Conservation (phyloP, 495 filamentous ascomycete genomes). For the Penicillium nucicola region DNA sequence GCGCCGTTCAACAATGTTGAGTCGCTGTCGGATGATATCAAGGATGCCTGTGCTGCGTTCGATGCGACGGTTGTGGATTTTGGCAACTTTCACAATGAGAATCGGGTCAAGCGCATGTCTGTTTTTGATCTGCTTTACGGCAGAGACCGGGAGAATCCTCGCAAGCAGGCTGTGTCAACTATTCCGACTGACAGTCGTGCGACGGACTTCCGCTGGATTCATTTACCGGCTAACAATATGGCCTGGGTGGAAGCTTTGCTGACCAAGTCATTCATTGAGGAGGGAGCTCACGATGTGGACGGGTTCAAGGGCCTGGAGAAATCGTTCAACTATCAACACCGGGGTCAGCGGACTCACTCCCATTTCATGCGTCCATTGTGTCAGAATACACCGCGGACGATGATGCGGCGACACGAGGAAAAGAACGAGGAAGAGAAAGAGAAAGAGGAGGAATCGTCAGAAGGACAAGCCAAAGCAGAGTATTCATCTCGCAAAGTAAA, state of each 20-base stretch:
- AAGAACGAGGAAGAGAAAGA: conserved; percentile 43
- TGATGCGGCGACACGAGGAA: conserved; percentile 35
- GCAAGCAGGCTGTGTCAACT: conserved; percentile 50
- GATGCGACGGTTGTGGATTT: conserved; percentile 69
- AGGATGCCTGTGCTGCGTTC: conserved; percentile 57
- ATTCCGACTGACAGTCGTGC: conserved; percentile 51
- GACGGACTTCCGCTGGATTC: conserved; percentile 67
- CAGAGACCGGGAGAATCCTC: conserved; percentile 50
- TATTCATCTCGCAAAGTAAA: conserved; percentile 26
- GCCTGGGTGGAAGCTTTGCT: conserved; percentile 60
- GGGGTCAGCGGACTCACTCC: conserved; percentile 58
- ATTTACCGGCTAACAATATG: conserved; percentile 64
- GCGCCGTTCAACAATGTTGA: conserved; percentile 53
- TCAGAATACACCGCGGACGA: conserved; percentile 52
- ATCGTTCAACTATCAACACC: conserved; percentile 62
- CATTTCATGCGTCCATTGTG: conserved; percentile 66
- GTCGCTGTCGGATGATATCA: conserved; percentile 51
- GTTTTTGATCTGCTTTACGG: conserved; percentile 64
- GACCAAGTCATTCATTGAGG: conserved; percentile 66
- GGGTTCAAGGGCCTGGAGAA: conserved; percentile 65
- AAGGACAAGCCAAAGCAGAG: conserved; percentile 9
- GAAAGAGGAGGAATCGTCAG: conserved; percentile 26
- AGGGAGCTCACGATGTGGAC: conserved; percentile 61
- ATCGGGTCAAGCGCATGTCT: conserved; percentile 50
- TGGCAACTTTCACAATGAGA: conserved; percentile 62